A percentile compares a stretch with the other conserved stretches of the same genome.
These are phyloP conservation scores for Phaseolus coccineus DNA, from an alignment of 331 rosid genomes.

Conservation along the genomic window DNA sequence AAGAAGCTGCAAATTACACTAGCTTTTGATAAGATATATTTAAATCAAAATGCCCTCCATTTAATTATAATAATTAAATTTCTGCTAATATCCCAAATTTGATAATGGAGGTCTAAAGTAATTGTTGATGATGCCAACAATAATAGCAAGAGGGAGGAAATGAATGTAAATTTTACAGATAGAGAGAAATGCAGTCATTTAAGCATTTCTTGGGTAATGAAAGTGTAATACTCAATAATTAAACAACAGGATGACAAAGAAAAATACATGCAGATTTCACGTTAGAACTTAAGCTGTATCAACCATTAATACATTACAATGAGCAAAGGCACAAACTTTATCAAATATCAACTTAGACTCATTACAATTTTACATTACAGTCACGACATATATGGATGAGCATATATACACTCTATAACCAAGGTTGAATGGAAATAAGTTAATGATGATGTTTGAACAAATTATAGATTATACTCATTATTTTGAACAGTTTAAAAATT, in stretches of 20 bases:
- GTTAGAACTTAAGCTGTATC: not conserved
- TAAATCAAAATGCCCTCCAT: not conserved
- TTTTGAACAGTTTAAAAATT: too few species aligned
- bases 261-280: not conserved
- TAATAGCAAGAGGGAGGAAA: not conserved
- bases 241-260: not conserved
- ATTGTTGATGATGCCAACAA: not conserved
- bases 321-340: constrained; percentile 18
- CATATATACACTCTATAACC: too few species aligned
- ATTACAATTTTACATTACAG: not conserved
- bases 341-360: not conserved
- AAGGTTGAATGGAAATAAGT: too few species aligned
- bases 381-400: not conserved
- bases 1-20: not conserved
- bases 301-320: not conserved
- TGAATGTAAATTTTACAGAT: not conserved
- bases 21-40: not conserved
- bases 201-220: not conserved
- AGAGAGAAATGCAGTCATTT: not conserved
- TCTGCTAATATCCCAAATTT: not conserved
- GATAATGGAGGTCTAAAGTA: not conserved
- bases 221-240: not conserved
- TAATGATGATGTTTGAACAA: too few species aligned
- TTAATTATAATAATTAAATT: not conserved
- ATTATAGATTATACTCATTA: too few species aligned